Evolutionary conservation across 371 early-diverging fungal species (phyloP).

Genomic region (Aphelidium insulamus): DNA sequence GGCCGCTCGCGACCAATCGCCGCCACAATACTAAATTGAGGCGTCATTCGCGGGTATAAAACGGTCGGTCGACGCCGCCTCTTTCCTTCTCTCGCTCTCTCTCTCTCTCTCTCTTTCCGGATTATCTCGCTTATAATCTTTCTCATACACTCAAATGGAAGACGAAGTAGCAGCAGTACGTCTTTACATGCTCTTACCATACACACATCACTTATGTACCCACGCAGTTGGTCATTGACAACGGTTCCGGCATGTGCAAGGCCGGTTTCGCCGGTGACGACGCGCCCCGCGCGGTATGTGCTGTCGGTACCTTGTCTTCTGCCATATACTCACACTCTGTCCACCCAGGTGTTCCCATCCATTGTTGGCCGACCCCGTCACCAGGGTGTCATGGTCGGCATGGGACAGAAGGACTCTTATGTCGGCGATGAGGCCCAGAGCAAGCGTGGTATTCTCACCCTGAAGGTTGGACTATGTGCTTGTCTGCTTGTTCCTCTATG

Average conservation of each 20-base stretch:
- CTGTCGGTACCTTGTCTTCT: no score
- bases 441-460: constrained; percentile 96
- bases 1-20: no score
- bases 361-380: constrained; percentile 99
- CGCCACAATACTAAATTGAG: no score
- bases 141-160: no score
- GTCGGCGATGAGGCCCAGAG: constrained; percentile 99
- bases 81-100: background rate
- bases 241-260: constrained; percentile 99
- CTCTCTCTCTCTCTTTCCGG: background rate
- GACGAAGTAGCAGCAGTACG: no score
- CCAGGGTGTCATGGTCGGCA: constrained; percentile 99
- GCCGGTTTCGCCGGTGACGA: constrained; percentile 99
- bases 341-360: constrained; percentile 95
- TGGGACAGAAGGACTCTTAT: constrained; percentile 99
- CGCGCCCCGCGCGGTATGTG: constrained; percentile 97
- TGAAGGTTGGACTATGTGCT: no score
- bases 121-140: no score
- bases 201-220: background rate
- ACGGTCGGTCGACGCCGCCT: no score
- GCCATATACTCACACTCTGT: no score
- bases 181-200: no score
- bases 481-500: no score
- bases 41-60: background rate
- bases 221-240: constrained; percentile 57